Evolutionary conservation across 352 stramenopile genomes (phyloP).

Genomic region (Globisporangium cylindrosporum): DNA sequence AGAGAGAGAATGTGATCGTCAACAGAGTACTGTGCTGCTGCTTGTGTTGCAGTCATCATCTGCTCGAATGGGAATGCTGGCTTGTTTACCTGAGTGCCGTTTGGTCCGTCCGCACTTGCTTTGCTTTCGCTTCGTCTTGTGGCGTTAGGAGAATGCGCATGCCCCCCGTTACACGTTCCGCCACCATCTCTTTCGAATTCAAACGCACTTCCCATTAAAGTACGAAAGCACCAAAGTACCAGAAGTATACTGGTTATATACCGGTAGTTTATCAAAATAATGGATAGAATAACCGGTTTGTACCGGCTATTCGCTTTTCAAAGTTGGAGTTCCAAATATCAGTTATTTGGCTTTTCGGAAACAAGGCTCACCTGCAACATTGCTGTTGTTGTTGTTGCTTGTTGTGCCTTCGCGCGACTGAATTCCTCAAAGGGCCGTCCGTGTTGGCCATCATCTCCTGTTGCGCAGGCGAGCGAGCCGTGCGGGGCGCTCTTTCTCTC

Average conservation of each 20-base stretch:
- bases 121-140: neutral
- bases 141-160: conserved; percentile 2
- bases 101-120: neutral
- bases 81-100: too few species aligned
- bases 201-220: neutral
- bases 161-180: neutral
- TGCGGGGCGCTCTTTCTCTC: neutral
- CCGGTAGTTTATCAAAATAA: too few species aligned
- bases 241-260: too few species aligned
- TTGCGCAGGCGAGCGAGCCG: neutral
- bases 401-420: conserved; percentile 6
- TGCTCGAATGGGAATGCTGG: neutral
- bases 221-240: too few species aligned
- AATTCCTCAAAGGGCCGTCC: conserved; percentile 11
- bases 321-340: too few species aligned
- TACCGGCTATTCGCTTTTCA: too few species aligned
- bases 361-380: too few species aligned
- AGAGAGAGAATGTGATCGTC: neutral
- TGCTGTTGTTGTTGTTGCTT: neutral
- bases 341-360: too few species aligned
- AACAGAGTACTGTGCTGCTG: neutral
- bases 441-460: neutral
- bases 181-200: conserved; percentile 4
- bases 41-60: neutral
- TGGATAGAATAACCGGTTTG: too few species aligned